Evolutionary conservation across 371 early-diverging fungal genomes (phyloP).

Genomic region (Mucor lusitanicus): DNA sequence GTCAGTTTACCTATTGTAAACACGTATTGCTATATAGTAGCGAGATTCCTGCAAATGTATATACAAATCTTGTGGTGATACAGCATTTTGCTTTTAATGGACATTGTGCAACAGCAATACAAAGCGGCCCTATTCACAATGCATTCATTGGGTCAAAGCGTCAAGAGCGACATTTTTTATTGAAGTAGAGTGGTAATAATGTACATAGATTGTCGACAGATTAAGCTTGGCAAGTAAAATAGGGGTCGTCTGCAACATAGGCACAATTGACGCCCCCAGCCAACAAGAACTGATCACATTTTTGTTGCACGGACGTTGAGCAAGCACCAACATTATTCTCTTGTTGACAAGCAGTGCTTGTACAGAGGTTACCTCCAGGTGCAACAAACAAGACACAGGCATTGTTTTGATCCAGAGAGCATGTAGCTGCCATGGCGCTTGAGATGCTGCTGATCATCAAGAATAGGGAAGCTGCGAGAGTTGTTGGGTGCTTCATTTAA

Average conservation of each 20-base stretch:
- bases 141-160: too few species aligned
- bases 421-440: background rate
- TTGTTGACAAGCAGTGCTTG: background rate
- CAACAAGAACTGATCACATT: background rate
- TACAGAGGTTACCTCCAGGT: background rate
- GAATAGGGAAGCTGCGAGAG: background rate
- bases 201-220: background rate
- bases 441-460: background rate
- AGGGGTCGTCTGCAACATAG: background rate
- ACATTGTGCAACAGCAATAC: too few species aligned
- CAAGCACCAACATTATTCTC: background rate
- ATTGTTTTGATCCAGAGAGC: background rate
- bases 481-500: background rate
- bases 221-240: background rate
- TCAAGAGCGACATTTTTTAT: too few species aligned
- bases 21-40: too few species aligned
- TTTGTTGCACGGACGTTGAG: background rate
- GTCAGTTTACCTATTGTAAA: too few species aligned
- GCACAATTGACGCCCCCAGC: background rate
- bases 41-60: too few species aligned
- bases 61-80: too few species aligned
- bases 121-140: too few species aligned
- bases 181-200: background rate
- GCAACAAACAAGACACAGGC: slow-evolving; percentile 2
- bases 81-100: too few species aligned